Evolutionary conservation across 2,329 filamentous ascomycete species (phyloP).

Genomic region (Penicillium polonicum): DNA sequence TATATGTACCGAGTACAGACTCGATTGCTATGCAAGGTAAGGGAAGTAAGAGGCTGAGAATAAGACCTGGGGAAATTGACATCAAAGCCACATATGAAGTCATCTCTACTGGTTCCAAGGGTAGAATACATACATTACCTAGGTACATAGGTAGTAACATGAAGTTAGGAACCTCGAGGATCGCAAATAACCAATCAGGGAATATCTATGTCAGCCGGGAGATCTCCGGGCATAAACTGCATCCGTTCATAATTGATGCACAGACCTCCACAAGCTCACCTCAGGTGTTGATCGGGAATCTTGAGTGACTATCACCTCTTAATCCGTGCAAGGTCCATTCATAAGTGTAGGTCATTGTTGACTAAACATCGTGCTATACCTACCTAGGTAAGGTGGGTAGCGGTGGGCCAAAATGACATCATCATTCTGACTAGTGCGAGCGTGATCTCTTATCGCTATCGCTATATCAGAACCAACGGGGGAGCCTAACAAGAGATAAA

Average conservation of each 20-base stretch:
- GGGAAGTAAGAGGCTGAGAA: neutral
- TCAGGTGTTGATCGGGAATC: neutral
- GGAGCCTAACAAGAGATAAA: neutral
- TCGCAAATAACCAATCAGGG: neutral
- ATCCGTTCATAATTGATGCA: neutral
- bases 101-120: neutral
- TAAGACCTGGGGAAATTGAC: neutral
- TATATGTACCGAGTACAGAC: neutral
- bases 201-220: neutral
- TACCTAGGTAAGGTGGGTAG: too few relatives aligned
- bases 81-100: neutral
- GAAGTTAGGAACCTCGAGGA: neutral
- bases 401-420: neutral
- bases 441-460: too few relatives aligned
- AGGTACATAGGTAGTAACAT: neutral
- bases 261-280: neutral
- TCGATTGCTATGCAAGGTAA: neutral
- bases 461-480: neutral
- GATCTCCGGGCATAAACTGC: neutral
- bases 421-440: too few relatives aligned
- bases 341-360: neutral
- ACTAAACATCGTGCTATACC: too few relatives aligned
- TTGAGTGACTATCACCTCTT: neutral
- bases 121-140: neutral
- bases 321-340: neutral